Evolutionary conservation across 352 stramenopile genomes (phyloP), one percentile per base, ranked within the genome.

Genomic region (Globisporangium solare): DNA sequence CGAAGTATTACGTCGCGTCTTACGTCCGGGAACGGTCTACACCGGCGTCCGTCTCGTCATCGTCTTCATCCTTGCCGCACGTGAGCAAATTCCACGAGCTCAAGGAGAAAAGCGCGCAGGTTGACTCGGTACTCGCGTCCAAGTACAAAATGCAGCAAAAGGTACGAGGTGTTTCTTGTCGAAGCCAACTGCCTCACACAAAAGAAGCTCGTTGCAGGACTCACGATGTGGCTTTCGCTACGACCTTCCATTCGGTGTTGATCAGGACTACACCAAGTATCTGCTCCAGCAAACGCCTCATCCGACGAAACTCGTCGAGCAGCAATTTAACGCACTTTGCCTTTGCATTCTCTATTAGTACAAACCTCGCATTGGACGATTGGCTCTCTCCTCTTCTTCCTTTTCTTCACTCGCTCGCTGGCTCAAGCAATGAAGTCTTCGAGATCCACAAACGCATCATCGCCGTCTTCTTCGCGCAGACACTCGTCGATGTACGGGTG

Each of bases 401-500:
- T 43, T 6, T 53, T 18, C 31, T 43, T 11, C 7, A 42, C 6
- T 15, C 39, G 39, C 18, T 1, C 1, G 12, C 22, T 6, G 15
- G 18, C 40, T 64, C 76, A 83, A 61, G 79, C 80, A 67, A 90
- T 88, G 60, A 90, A 90, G 59, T 90, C 80, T 62, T 90, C 80
- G 18, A 90, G 60, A 54, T 90, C 80, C 40, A 72, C 80, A 47
- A 77, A 90, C 22, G 80, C 80, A 51, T 90, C 80, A 27, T 65
- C 72, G 13, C 80, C 80, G 40, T 83, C 70, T 64, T 90, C 80
- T 67, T 90, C 80, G 17, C 79, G 75, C 8, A 90, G 67, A 43
- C 79, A 90, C n/a, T 80, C 76, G 51, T 90, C 80, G 43, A 90
- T 90, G 54, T 80, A 81, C 32, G 79, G 76, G 59, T 90, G 80